These are phyloP conservation scores for Hydnomerulius pinastri DNA, from an alignment of 768 basidiomycete species.

Conservation along the genomic window DNA sequence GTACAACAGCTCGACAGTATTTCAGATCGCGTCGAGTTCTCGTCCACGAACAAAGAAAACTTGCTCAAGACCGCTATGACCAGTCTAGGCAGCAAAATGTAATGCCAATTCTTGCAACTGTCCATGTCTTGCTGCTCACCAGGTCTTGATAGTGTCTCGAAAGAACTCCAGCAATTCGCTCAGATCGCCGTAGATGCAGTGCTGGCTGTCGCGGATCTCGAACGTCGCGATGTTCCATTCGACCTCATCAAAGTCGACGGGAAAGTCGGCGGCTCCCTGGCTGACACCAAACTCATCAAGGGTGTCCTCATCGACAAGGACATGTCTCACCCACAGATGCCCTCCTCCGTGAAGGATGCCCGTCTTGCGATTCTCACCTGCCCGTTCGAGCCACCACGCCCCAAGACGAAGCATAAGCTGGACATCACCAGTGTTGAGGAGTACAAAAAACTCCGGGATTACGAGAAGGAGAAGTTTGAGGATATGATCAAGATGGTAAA, in stretches of 20 bases:
- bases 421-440: constrained; percentile 97
- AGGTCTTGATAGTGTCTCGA: constrained; percentile 74
- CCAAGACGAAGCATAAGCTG: constrained; percentile 98
- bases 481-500: constrained; percentile 98
- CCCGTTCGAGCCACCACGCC: constrained; percentile 97
- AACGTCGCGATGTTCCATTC: constrained; percentile 93
- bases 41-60: constrained; percentile 78
- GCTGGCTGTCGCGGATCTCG: constrained; percentile 90
- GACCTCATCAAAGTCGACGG: constrained; percentile 99
- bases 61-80: constrained; percentile 95
- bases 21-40: constrained; percentile 87
- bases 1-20: constrained; percentile 89
- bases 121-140: constrained; percentile 2
- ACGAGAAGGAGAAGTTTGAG: constrained; percentile 94
- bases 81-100: constrained; percentile 98
- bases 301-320: constrained; percentile 99
- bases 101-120: constrained; percentile 23
- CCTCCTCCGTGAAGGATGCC: constrained; percentile 82
- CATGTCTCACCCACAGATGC: constrained; percentile 99
- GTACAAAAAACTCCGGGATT: constrained; percentile 90
- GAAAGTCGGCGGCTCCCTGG: constrained; percentile 96
- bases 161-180: constrained; percentile 93
- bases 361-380: constrained; percentile 96
- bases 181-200: constrained; percentile 98
- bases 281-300: constrained; percentile 92